A percentile compares a stretch with the other conserved stretches of the same genome.
phyloP scores from a whole-genome alignment of 2,329 filamentous ascomycete species.

The Aureobasidium sp. region DNA sequence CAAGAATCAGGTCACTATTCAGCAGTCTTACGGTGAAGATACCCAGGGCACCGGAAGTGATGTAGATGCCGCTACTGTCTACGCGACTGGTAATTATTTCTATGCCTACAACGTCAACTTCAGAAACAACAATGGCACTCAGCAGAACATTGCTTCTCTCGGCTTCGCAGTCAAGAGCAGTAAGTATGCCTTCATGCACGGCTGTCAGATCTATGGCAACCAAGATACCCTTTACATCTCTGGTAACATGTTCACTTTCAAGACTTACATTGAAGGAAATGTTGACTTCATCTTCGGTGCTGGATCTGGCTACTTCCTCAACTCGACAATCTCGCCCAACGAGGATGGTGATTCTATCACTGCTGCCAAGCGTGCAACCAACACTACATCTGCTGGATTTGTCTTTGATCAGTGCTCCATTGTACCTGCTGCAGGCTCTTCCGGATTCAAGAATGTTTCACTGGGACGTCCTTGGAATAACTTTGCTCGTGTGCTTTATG shows the following conservation, averaged over 20 bases:
- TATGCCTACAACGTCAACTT: constrained; percentile 47
- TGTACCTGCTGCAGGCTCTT: constrained; percentile 33
- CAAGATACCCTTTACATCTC: constrained; percentile 44
- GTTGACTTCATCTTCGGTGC: constrained; percentile 51
- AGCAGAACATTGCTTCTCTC: constrained; percentile 42
- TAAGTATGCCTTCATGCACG: constrained; percentile 44
- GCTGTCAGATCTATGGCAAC: constrained; percentile 43
- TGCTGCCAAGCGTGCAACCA: constrained; percentile 44
- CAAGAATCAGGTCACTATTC: constrained; percentile 42
- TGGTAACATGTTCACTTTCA: constrained; percentile 44
- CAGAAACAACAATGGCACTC: constrained; percentile 41
- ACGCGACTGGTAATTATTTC: constrained; percentile 45
- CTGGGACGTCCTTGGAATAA: constrained; percentile 31
- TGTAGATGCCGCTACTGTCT: constrained; percentile 45
- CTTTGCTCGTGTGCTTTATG: constrained; percentile 28
- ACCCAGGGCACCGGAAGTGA: constrained; percentile 42
- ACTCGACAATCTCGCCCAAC: constrained; percentile 41
- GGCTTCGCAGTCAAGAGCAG: constrained; percentile 47
- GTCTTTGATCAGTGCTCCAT: constrained; percentile 43
- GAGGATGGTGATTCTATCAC: constrained; percentile 41
- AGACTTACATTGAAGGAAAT: constrained; percentile 45
- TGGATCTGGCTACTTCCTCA: constrained; percentile 51
- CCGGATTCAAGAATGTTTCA: constrained; percentile 32
- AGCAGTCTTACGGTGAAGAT: constrained; percentile 40
- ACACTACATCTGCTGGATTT: constrained; percentile 41